Percentiles rank a stretch among this genome's conserved stretches.
phyloP scores from a whole-genome alignment of 2,329 filamentous ascomycete genomes.

The Paracamarosporium sp. region DNA sequence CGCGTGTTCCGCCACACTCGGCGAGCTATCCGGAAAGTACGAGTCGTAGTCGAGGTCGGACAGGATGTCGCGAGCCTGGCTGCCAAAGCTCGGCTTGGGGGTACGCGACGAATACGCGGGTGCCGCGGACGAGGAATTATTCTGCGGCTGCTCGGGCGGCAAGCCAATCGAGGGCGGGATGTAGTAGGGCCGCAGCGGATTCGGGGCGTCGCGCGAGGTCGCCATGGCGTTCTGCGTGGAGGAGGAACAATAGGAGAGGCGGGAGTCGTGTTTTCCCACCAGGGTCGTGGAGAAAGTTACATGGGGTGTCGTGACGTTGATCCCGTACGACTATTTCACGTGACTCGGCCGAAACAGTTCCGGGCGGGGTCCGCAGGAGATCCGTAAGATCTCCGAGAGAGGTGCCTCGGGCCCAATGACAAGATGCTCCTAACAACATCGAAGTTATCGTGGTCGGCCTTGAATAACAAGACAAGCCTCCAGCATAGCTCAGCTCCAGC shows the following conservation, averaged over 20 bases:
- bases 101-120: slow-evolving; percentile 41
- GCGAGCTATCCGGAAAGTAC: slow-evolving; percentile 78
- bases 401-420: too few species aligned
- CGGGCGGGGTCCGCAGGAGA: too few species aligned
- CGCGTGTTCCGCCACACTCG: slow-evolving; percentile 71
- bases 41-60: slow-evolving; percentile 92
- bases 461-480: too few species aligned
- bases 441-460: too few species aligned
- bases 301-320: slow-evolving; percentile 19
- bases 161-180: slow-evolving; percentile 72
- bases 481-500: too few species aligned
- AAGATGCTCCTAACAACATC: too few species aligned
- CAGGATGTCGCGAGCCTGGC: slow-evolving; percentile 81
- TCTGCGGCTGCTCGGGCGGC: slow-evolving; percentile 53
- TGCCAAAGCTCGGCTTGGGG: slow-evolving; percentile 60
- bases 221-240: slow-evolving; percentile 38
- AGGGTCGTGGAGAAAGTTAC: background rate
- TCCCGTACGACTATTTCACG: slow-evolving; percentile 2
- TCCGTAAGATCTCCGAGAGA: too few species aligned
- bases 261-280: slow-evolving; percentile 11
- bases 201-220: slow-evolving; percentile 57
- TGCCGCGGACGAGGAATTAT: slow-evolving; percentile 34
- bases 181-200: slow-evolving; percentile 75
- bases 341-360: too few species aligned
- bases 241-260: slow-evolving; percentile 9